Percentiles rank a stretch among this genome's conserved stretches.
phyloP scores from a whole-genome alignment of 768 basidiomycete species.

The Mycena vulgaris region DNA sequence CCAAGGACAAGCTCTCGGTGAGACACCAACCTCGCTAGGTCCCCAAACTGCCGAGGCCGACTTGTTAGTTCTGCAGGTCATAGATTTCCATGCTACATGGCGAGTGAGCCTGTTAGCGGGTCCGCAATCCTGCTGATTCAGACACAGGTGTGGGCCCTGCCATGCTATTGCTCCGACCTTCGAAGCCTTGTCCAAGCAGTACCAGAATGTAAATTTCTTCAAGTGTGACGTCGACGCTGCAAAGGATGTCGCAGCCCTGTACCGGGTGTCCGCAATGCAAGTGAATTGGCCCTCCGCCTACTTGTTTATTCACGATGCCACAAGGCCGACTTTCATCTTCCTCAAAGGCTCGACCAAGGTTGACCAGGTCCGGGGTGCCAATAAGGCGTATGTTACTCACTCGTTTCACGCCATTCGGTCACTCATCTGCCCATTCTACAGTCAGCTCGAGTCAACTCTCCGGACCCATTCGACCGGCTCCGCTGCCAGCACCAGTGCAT shows the following conservation, averaged over 20 bases:
- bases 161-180: conserved; percentile 86
- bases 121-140: not conserved
- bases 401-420: not conserved
- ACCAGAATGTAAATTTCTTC: conserved; percentile 82
- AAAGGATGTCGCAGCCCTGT: conserved; percentile 74
- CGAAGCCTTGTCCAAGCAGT: conserved; percentile 78
- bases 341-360: conserved; percentile 77
- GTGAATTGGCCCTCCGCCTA: conserved; percentile 37
- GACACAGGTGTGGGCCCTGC: conserved; percentile 89
- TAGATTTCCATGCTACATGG: conserved; percentile 92
- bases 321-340: conserved; percentile 90
- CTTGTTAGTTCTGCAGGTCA: conserved; percentile 68
- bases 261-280: conserved; percentile 82
- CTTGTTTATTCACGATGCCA: not conserved
- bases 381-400: conserved; percentile 66
- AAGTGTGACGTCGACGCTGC: conserved; percentile 88
- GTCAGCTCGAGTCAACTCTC: conserved; percentile 74
- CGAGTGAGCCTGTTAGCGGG: conserved; percentile 46
- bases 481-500: conserved; percentile 58
- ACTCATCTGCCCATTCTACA: conserved; percentile 43
- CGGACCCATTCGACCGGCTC: conserved; percentile 64
- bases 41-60: conserved; percentile 3
- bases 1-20: conserved; percentile 77
- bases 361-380: conserved; percentile 81
- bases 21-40: conserved; percentile 25